Conservation (phyloP, 2,329 filamentous ascomycete species). For the Cladosporium sp. region DNA sequence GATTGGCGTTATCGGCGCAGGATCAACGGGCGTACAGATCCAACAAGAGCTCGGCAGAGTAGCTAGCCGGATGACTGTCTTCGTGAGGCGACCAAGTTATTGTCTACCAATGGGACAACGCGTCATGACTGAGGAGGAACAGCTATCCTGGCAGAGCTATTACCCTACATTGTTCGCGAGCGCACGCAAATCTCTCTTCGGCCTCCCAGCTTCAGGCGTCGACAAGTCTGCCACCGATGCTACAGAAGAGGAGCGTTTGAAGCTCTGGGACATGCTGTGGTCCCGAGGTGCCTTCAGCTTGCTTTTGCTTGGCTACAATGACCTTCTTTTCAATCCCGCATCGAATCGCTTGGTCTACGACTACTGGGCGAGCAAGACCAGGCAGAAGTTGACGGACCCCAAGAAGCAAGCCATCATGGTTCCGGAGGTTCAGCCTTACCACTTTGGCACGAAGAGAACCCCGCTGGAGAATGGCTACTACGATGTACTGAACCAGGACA, state of each 20-base stretch:
- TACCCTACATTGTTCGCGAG: conserved; percentile 51
- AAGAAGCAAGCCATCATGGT: conserved; percentile 47
- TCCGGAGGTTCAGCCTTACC: conserved; percentile 43
- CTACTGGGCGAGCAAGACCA: conserved; percentile 48
- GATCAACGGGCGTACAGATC: conserved; percentile 45
- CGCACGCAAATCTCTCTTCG: conserved; percentile 18
- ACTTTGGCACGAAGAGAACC: conserved; percentile 46
- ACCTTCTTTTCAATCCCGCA: conserved; percentile 37
- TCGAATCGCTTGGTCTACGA: conserved; percentile 46
- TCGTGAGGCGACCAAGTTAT: conserved; percentile 66
- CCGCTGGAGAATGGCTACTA: conserved; percentile 51
- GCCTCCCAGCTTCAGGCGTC: conserved; percentile 57
- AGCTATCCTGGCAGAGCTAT: conserved; percentile 46
- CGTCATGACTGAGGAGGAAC: conserved; percentile 51
- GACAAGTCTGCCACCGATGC: conserved; percentile 41
- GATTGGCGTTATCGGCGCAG: conserved; percentile 45
- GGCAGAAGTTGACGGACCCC: conserved; percentile 43
- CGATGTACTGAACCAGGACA: conserved; percentile 44
- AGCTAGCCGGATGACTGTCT: conserved; percentile 52
- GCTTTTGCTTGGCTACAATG: conserved; percentile 46
- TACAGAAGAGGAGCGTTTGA: conserved; percentile 41
- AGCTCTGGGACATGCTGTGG: conserved; percentile 44
- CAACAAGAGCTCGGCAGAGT: conserved; percentile 36
- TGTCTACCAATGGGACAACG: conserved; percentile 61
- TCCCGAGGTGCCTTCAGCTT: conserved; percentile 39